Percentiles rank a stretch among this genome's conserved stretches.
phyloP scores from a whole-genome alignment of 2,329 filamentous ascomycete species.

The Paracoccidioides brasiliensis region DNA sequence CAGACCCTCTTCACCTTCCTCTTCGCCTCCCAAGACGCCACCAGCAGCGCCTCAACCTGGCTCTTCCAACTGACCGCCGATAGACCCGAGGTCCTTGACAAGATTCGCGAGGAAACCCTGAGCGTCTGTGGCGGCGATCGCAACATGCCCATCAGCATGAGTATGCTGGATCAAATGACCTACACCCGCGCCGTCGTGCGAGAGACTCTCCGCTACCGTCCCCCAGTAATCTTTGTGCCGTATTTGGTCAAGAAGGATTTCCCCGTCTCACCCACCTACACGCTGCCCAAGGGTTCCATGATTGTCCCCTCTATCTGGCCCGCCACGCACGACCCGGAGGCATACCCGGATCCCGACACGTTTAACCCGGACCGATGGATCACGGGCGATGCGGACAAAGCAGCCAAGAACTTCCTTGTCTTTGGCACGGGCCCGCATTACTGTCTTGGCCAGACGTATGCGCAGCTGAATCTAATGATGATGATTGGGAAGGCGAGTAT shows the following conservation, averaged over 20 bases:
- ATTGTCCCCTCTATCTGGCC: slow-evolving; percentile 84
- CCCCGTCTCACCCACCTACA: slow-evolving; percentile 76
- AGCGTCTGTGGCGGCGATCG: slow-evolving; percentile 61
- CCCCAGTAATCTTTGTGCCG: slow-evolving; percentile 93
- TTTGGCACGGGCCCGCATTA: slow-evolving; percentile 95
- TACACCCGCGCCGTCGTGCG: slow-evolving; percentile 89
- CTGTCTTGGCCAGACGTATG: slow-evolving; percentile 88
- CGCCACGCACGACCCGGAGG: slow-evolving; percentile 80
- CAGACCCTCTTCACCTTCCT: slow-evolving; percentile 93
- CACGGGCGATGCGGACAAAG: slow-evolving; percentile 73
- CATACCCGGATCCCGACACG: slow-evolving; percentile 76
- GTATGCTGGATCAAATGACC: slow-evolving; percentile 73
- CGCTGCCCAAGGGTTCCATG: slow-evolving; percentile 92
- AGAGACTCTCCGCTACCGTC: slow-evolving; percentile 83
- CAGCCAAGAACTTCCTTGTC: slow-evolving; percentile 92
- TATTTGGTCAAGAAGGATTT: slow-evolving; percentile 92
- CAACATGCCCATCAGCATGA: slow-evolving; percentile 59
- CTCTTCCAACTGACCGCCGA: slow-evolving; percentile 90
- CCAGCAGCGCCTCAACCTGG: slow-evolving; percentile 86
- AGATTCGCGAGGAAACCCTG: slow-evolving; percentile 83
- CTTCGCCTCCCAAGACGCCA: slow-evolving; percentile 95
- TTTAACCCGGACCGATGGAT: slow-evolving; percentile 92
- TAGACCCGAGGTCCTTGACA: slow-evolving; percentile 80
- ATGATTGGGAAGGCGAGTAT: slow-evolving; percentile 85
- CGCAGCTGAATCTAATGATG: slow-evolving; percentile 72